Evolutionary conservation across 108 stramenopile genomes (phyloP), one percentile per base, ranked within the genome.

Genomic region (Thalassiosira profunda): DNA sequence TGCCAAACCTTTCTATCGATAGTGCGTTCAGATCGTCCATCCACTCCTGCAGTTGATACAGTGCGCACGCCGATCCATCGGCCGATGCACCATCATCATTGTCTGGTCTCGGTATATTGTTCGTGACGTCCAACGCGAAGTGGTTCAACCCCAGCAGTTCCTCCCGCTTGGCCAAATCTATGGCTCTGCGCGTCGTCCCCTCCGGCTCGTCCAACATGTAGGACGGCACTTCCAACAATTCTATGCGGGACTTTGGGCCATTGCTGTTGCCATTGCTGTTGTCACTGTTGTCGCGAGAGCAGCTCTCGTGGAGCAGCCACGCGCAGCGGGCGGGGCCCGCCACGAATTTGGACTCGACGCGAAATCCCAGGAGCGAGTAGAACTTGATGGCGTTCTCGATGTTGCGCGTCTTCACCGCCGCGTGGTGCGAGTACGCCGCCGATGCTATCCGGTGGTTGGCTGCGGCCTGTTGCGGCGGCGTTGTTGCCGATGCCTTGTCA

Each of bases 131-230:
- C 35, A 95, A 58, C 15, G 87, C 87, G 12, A 89, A 58, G 67
- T 95, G 94, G 81, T 95, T 92, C 38, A 81, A 76, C 11, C 94
- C 94, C 28, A 95, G 64, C 24, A 91, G 62, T 30, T 88, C 89
- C 55, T 61, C 82, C 15, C 77, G 73, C 45, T 82, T 40, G n/a
- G 67, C 76, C 10, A 91, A 54, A 74, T 94, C 89, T 2, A 94
- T 31, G 23, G 90, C 93, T 17, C 86, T 76, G 37, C 60, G 58
- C 63, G 76, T 78, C 81, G 52, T 84, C 7, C 90, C 86, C 40
- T 84, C 83, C 7, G 75, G 74, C 76, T 89, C 91, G 21, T 86
- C 60, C 42, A 89, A 61, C 60, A 95, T 79, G 47, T 82, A 78
- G 15, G 54, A 55, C 43, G 94, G 94, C 12, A 95, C 88, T 69